A percentile compares a stretch with the other conserved stretches of the same genome.
Conservation (phyloP, 352 stramenopile genomes). For the Thalassiosira hispida region DNA sequence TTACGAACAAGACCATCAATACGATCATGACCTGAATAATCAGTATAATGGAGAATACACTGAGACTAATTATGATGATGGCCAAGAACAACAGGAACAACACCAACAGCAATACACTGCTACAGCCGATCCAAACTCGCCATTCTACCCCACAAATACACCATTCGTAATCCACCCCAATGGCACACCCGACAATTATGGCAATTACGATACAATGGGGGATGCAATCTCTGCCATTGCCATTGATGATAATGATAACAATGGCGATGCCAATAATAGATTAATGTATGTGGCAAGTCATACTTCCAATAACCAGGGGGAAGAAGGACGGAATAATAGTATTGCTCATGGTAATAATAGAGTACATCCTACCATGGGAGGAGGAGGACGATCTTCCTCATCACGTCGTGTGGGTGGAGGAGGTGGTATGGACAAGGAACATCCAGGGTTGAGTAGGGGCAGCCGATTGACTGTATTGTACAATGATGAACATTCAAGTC, state of each 20-base stretch:
- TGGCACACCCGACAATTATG: neutral
- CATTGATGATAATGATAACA: constrained; percentile 29
- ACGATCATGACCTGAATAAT: neutral
- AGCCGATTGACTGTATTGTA: constrained; percentile 54
- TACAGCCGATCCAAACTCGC: neutral
- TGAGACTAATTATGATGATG: neutral
- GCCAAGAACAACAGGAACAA: neutral
- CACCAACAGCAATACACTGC: neutral
- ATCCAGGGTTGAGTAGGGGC: constrained; percentile 13
- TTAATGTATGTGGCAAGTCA: constrained; percentile 76
- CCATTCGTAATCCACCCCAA: constrained; percentile 42
- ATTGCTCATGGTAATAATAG: constrained; percentile 11
- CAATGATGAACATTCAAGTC: constrained; percentile 34
- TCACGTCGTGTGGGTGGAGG: neutral
- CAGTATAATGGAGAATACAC: constrained; percentile 10
- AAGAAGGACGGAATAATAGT: constrained; percentile 14
- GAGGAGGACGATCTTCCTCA: too few relatives aligned
- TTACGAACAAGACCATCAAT: neutral
- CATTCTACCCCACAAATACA: constrained; percentile 27
- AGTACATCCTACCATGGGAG: too few relatives aligned
- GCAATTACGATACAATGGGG: constrained; percentile 51
- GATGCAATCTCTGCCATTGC: constrained; percentile 69
- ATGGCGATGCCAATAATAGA: neutral
- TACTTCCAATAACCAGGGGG: constrained; percentile 43
- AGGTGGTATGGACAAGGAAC: neutral